Base-by-base conservation (phyloP, 2,329 filamentous ascomycete species). In the Furcasterigmium furcatum region DNA sequence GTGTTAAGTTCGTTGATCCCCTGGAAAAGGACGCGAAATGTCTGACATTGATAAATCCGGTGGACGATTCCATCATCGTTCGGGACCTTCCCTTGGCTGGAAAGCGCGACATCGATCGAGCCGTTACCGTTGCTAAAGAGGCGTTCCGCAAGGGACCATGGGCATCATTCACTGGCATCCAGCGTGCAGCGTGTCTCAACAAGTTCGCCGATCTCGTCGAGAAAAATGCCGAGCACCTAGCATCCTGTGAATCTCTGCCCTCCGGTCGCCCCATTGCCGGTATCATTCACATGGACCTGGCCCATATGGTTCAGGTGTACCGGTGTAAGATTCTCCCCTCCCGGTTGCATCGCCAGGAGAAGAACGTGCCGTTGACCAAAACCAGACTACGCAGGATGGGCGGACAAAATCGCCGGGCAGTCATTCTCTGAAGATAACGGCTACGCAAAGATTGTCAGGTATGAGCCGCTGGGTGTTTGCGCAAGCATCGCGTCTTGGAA, bases 381-480 rank as follows among this genome's bases (percentile, higher is more conserved):
- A 13, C 19, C 20, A 41, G 38, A 92, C 66, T 92, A 91, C 57
- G 87, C 82, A 32, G 88, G 88, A 45, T 91, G 79, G 62, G 84
- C 86, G 35, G 88, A 91, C 69, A 92, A 92, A 71, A 82, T 87
- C 50, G 82, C 84, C 49, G 87, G 88, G 22, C 80, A 88, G 59
- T 84, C 85, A n/a, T 88, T 91, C 53, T 19, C 38, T 19, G 38
- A 41, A 27, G 84, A 87, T 55, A 85, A 84, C 7, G 81, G 79
- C 3, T 76, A 79, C 1, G 67, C 72, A 36, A 91, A 91, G 66
- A 77, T 91, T 51, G 86, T 85, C 2, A 41, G n/a, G n/a, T 92
- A 91, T 61, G 83, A 92, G 64, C 88, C 88, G 3, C 69, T 92
- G 24, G 88, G 88, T 27, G 88, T 94, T 0, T 88, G 87, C 54